These are phyloP conservation scores for Antrodiella citrinella DNA, from an alignment of 768 basidiomycete genomes.

Conservation along the genomic window DNA sequence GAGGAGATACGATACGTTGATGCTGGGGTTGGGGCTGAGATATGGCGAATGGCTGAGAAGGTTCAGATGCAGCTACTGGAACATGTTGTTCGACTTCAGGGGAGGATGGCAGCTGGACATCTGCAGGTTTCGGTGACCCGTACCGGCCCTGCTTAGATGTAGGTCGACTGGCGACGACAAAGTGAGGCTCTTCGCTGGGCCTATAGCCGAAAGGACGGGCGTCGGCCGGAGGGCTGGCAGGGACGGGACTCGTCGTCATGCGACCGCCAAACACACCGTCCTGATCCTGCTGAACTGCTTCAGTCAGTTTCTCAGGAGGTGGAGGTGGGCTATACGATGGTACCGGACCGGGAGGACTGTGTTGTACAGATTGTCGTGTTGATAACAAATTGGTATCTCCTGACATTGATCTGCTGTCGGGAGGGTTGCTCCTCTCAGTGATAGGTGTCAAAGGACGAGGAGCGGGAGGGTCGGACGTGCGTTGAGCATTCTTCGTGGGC, in stretches of 20 bases:
- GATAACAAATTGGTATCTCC: slow-evolving; percentile 7
- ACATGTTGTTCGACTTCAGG: no score
- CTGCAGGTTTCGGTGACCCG: background rate
- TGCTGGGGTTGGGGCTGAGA: background rate
- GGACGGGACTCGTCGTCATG: background rate
- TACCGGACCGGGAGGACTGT: background rate
- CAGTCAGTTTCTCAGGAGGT: background rate
- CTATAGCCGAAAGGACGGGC: background rate
- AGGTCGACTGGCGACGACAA: background rate
- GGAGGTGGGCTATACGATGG: background rate
- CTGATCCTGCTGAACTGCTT: background rate
- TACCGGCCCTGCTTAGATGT: background rate
- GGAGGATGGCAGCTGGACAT: background rate
- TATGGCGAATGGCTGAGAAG: background rate
- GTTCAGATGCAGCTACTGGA: background rate
- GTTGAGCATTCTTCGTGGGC: background rate
- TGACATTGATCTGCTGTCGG: slow-evolving; percentile 20
- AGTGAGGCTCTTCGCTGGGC: background rate
- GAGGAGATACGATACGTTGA: slow-evolving; percentile 1
- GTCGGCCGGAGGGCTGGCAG: background rate
- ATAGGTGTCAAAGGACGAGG: slow-evolving; percentile 53
- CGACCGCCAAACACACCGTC: background rate
- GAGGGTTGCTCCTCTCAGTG: slow-evolving; percentile 39
- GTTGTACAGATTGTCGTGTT: background rate
- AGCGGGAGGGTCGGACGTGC: slow-evolving; percentile 4